These are phyloP conservation scores for Trichoderma semiorbis DNA, from an alignment of 2,329 filamentous ascomycete genomes.

Conservation along the genomic window DNA sequence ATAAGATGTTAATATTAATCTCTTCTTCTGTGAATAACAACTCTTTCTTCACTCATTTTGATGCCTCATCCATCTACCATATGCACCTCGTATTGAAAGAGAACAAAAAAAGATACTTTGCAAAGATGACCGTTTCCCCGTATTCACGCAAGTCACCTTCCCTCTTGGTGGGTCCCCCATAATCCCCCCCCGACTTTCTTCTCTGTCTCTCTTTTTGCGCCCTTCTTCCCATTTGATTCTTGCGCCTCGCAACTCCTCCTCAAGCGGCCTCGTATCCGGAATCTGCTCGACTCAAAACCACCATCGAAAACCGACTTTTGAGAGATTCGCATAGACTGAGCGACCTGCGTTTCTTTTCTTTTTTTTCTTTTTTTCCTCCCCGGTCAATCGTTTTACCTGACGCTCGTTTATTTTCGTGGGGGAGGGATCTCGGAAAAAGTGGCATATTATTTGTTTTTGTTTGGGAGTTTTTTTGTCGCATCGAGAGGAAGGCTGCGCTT, in stretches of 20 bases:
- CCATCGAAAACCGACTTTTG: neutral
- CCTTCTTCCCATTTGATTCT: neutral
- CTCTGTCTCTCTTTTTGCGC: neutral
- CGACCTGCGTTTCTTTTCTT: neutral
- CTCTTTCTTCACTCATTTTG: neutral
- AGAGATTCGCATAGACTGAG: neutral
- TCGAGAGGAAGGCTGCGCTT: neutral
- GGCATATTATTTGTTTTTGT: neutral
- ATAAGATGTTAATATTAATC: neutral
- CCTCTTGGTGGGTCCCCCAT: neutral
- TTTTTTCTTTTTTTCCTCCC: neutral
- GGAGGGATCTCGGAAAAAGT: neutral
- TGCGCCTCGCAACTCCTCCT: neutral
- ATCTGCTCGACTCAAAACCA: neutral
- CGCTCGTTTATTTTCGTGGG: constrained; percentile 1
- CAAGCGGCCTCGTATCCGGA: neutral
- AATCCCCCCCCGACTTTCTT: neutral
- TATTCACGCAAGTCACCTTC: constrained; percentile 6
- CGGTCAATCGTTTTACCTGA: constrained; percentile 9
- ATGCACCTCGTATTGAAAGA: neutral
- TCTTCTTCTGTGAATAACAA: neutral
- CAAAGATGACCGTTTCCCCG: neutral
- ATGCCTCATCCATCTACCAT: too few relatives aligned
- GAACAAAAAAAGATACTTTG: neutral
- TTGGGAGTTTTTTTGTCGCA: neutral